These are phyloP conservation scores for Gigaspora rosea DNA, from an alignment of 192 early-diverging fungal species.

Conservation along the genomic window DNA sequence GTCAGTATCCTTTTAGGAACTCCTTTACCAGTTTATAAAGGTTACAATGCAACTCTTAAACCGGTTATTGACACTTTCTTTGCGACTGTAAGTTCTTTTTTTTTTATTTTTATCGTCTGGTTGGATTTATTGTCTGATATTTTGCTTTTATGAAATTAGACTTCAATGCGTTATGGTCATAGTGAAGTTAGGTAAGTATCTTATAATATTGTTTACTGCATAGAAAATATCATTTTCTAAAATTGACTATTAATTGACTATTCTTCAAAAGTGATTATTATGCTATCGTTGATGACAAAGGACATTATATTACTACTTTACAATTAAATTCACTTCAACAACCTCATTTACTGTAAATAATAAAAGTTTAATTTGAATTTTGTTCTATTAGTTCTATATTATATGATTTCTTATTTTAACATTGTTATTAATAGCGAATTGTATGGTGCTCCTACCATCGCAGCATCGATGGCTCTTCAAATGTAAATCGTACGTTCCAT, in stretches of 20 bases:
- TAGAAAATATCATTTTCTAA: too few species aligned
- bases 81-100: not conserved
- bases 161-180: slow-evolving; percentile 12
- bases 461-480: not conserved
- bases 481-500: not conserved
- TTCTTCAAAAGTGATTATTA: not conserved
- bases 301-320: not conserved
- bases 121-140: too few species aligned
- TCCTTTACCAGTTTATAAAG: not conserved
- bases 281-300: not conserved
- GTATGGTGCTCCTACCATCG: not conserved
- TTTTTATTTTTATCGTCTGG: too few species aligned
- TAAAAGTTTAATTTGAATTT: too few species aligned
- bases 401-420: too few species aligned
- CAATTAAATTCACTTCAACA: not conserved
- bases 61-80: not conserved
- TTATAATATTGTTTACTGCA: not conserved
- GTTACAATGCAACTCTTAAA: not conserved
- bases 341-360: too few species aligned
- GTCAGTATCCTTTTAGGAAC: not conserved
- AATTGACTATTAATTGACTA: too few species aligned
- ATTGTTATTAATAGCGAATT: not conserved
- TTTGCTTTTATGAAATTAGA: too few species aligned
- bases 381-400: too few species aligned
- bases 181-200: not conserved